Conservation (phyloP, 2,329 filamentous ascomycete species). For the Cordyceps javanica region DNA sequence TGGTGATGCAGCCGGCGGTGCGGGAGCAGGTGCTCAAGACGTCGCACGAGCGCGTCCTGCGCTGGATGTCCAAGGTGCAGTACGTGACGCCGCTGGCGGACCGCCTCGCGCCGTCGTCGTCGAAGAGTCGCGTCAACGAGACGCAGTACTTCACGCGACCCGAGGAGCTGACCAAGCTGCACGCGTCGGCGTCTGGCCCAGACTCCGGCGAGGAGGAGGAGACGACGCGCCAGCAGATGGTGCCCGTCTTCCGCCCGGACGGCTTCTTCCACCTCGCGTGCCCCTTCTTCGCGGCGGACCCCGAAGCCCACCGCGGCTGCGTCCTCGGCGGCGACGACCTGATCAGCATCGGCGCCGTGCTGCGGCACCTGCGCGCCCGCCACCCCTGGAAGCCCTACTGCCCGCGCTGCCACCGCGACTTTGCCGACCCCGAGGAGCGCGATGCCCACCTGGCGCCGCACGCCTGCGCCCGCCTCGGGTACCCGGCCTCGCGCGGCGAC, state of each 20-base stretch:
- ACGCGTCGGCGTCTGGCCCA: background rate
- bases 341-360: background rate
- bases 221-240: background rate
- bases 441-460: background rate
- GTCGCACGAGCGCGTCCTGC: background rate
- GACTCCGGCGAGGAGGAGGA: too few relatives aligned
- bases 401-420: background rate
- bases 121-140: background rate
- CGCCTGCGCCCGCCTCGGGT: background rate
- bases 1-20: background rate
- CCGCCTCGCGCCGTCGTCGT: background rate
- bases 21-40: background rate
- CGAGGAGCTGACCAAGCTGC: background rate
- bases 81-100: background rate
- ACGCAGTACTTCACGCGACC: background rate
- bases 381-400: background rate
- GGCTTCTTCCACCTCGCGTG: slow-evolving; percentile 3
- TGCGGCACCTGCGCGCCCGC: background rate
- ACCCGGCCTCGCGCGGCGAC: background rate
- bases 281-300: slow-evolving; percentile 1
- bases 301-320: background rate
- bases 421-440: background rate
- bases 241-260: background rate
- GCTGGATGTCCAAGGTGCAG: background rate
- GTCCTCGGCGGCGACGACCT: background rate